Conservation (phyloP, 257 asterid species). For the Verbena officinalis region DNA sequence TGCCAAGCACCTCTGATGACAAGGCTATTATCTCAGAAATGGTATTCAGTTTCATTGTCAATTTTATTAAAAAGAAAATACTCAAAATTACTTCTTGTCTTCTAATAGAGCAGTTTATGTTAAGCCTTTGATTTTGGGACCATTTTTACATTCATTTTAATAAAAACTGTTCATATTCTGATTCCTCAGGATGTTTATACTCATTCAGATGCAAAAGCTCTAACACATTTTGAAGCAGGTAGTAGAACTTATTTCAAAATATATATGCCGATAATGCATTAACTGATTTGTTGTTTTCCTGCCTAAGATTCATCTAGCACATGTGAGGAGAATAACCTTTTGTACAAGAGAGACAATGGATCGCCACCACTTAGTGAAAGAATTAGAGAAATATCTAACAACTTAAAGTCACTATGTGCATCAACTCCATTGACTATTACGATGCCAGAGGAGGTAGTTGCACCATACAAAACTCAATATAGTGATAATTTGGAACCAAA, state of each 20-base stretch:
- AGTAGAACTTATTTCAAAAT: background rate
- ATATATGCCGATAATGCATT: background rate
- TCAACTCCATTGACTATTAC: conserved; percentile 52
- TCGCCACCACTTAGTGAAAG: conserved; percentile 73
- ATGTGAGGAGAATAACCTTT: conserved; percentile 34
- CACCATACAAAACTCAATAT: conserved; percentile 32
- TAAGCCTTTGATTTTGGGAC: background rate
- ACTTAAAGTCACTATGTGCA: conserved; percentile 50
- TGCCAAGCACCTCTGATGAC: conserved; percentile 10
- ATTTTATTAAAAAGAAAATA: background rate
- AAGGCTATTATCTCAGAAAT: conserved; percentile 21
- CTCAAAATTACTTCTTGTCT: background rate
- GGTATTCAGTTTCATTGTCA: conserved; percentile 23
- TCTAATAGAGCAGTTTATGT: background rate
- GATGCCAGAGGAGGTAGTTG: conserved; percentile 39
- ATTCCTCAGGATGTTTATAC: conserved; percentile 45
- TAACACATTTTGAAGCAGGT: conserved; percentile 29
- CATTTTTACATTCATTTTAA: conserved; percentile 4
- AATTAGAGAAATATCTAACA: conserved; percentile 58
- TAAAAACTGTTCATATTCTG: conserved; percentile 3
- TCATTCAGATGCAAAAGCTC: conserved; percentile 29
- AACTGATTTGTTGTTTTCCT: conserved; percentile 17
- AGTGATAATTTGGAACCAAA: conserved; percentile 58
- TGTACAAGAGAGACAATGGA: conserved; percentile 30
- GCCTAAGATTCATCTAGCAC: conserved; percentile 33